Conservation (phyloP, 106 monocot species). For the Triglochin maritima region DNA sequence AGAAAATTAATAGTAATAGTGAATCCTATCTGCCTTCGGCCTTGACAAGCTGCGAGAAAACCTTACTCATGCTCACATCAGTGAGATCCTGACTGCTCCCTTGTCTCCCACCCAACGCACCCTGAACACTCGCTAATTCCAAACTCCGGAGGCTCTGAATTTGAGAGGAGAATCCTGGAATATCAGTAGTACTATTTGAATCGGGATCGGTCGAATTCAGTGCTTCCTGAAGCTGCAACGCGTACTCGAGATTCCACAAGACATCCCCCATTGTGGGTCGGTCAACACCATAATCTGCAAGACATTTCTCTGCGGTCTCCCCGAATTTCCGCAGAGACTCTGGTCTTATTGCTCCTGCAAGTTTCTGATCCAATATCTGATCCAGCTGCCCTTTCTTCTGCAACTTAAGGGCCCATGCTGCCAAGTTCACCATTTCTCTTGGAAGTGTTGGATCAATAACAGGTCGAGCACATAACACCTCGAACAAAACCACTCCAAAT, state of each 20-base stretch:
- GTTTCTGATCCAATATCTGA: constrained; percentile 24
- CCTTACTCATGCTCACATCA: constrained; percentile 57
- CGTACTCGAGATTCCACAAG: constrained; percentile 36
- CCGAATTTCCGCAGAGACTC: constrained; percentile 38
- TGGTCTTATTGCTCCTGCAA: constrained; percentile 15
- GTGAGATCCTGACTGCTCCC: constrained; percentile 8
- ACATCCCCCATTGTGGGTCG: constrained; percentile 44
- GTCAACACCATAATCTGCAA: constrained; percentile 31
- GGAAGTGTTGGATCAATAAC: constrained; percentile 38
- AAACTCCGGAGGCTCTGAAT: not conserved
- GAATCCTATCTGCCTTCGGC: constrained; percentile 47
- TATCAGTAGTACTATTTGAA: constrained; percentile 11
- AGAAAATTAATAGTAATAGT: not conserved
- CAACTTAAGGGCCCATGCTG: constrained; percentile 42
- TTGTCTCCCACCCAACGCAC: not conserved
- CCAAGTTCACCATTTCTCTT: constrained; percentile 41
- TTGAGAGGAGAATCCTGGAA: constrained; percentile 12
- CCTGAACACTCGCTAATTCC: not conserved
- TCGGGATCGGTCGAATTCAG: not conserved
- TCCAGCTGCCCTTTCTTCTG: constrained; percentile 27
- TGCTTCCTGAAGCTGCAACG: constrained; percentile 32
- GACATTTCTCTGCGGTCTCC: constrained; percentile 37
- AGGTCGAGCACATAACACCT: constrained; percentile 41
- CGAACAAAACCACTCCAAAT: constrained; percentile 39
- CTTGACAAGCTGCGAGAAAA: constrained; percentile 79